Base-by-base conservation (phyloP, 2,329 filamentous ascomycete genomes). In the Verruconis gallopava region DNA sequence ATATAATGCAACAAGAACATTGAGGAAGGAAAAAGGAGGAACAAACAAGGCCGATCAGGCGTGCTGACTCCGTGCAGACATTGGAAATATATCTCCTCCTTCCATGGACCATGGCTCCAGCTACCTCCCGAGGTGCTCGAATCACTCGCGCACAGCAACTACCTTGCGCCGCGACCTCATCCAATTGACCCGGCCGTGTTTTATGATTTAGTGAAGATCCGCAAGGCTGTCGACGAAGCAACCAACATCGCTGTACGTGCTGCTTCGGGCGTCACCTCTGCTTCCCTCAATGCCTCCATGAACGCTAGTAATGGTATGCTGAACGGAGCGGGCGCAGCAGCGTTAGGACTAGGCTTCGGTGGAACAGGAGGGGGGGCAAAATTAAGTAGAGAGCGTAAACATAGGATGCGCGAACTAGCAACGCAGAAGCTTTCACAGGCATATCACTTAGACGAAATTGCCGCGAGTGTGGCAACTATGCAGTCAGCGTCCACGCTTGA, bases 71-170 rank as follows among this genome's bases (percentile, higher is more conserved):
- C 12, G 9, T 12, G 30, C n/a, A 89, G 84, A 58, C 82, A 89
- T 63, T 89, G 83, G 84, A 74, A 78, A 48, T 85, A 85, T 58
- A 86, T 91, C 45, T 86, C 82, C 17, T 81, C 79, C 20, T 91
- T 84, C 54, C 79, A 88, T 55, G 85, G 84, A 18, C 78, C 82
- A 50, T 91, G 85, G 85, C 73, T 88, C 12, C 79, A 85, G 59
- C 68, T 89, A 44, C 81, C 83, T 15, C 73, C 77, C 48, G 83
- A 89, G 59, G 74, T 86, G 44, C 77, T 93, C 60, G 80, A 88
- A 58, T 77, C 73, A 38, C 72, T 91, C 39, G 83, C 83, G 42
- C 77, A 85, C 62, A 77, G 76, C 57, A 91, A 89, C 63, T 88
- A 80, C 64, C 78, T 80, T 49, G 77, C 80, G 49, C 79, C 80